Conservation (phyloP, 2,329 filamentous ascomycete genomes). For the Aulographum hederae region DNA sequence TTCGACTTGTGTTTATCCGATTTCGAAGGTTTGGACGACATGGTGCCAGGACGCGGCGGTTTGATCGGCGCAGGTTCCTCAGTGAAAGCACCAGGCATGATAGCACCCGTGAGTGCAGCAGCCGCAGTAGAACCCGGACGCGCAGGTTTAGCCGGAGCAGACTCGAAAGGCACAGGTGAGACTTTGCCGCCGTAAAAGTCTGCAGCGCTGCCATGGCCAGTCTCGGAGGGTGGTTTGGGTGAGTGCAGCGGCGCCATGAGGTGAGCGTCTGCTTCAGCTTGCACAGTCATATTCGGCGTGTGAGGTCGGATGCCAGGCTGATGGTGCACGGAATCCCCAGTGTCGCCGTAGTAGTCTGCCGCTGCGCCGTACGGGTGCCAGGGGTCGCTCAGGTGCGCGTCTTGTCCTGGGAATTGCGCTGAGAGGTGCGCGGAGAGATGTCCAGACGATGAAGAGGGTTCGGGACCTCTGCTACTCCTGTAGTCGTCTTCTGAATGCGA, state of each 20-base stretch:
- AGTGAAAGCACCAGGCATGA: not conserved
- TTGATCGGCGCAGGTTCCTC: not conserved
- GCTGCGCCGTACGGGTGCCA: constrained; percentile 22
- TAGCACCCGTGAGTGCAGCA: no score
- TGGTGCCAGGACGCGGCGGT: not conserved
- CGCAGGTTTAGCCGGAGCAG: constrained; percentile 5
- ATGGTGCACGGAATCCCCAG: constrained; percentile 37
- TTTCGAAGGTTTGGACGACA: constrained; percentile 5
- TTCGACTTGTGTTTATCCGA: constrained; percentile 8
- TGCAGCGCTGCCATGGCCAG: constrained; percentile 39
- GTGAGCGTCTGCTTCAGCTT: constrained; percentile 36
- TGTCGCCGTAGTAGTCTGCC: constrained; percentile 44
- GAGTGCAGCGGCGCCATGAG: constrained; percentile 32
- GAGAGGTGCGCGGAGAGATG: constrained; percentile 23
- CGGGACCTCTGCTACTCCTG: not conserved
- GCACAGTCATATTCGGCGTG: constrained; percentile 33
- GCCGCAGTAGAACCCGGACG: no score
- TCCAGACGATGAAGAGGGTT: constrained; percentile 11
- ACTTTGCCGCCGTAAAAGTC: constrained; percentile 29
- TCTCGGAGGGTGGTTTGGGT: constrained; percentile 37
- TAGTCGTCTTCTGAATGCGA: not conserved
- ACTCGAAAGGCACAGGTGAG: not conserved
- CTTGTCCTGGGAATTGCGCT: constrained; percentile 41
- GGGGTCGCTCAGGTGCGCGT: constrained; percentile 25
- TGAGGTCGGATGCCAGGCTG: constrained; percentile 42